phyloP scores from a whole-genome alignment of 2,329 filamentous ascomycete species.

The Aspergillus caelatus region DNA sequence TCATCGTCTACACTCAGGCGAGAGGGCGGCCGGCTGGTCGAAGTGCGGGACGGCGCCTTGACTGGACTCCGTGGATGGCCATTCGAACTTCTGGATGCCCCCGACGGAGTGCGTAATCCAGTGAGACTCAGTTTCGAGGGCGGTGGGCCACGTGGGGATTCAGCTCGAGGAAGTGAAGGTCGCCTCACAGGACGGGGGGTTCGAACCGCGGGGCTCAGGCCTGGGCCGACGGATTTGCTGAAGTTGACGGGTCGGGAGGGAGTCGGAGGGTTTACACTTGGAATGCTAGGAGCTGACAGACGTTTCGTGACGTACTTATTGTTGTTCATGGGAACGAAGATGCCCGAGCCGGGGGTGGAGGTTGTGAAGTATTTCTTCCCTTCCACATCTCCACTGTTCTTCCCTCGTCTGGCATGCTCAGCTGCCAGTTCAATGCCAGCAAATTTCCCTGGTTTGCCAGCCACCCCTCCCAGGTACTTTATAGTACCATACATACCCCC shows the following conservation, averaged over 20 bases:
- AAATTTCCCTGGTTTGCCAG: slow-evolving; percentile 88
- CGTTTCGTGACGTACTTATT: slow-evolving; percentile 66
- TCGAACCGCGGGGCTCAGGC: slow-evolving; percentile 63
- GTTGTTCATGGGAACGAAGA: slow-evolving; percentile 87
- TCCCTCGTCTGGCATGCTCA: slow-evolving; percentile 80
- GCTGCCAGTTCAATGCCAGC: slow-evolving; percentile 85
- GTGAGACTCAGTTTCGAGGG: slow-evolving; percentile 58
- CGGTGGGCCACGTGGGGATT: slow-evolving; percentile 72
- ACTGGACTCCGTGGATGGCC: slow-evolving; percentile 51
- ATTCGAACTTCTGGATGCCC: slow-evolving; percentile 35
- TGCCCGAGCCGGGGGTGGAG: slow-evolving; percentile 76
- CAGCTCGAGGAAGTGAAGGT: slow-evolving; percentile 80
- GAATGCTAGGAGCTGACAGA: slow-evolving; percentile 42
- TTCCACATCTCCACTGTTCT: slow-evolving; percentile 95
- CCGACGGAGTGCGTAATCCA: slow-evolving; percentile 61
- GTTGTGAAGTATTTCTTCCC: slow-evolving; percentile 83
- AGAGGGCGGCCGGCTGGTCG: slow-evolving; percentile 41
- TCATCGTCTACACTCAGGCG: slow-evolving; percentile 44
- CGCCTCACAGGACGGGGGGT: slow-evolving; percentile 49
- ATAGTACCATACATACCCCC: slow-evolving; percentile 90
- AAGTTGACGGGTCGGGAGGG: slow-evolving; percentile 74
- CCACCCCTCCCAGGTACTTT: slow-evolving; percentile 83
- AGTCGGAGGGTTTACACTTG: slow-evolving; percentile 66
- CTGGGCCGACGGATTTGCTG: slow-evolving; percentile 82
- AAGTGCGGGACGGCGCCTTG: slow-evolving; percentile 41